phyloP scores from a whole-genome alignment of 2,329 filamentous ascomycete species.

The Geosmithia putterillii region DNA sequence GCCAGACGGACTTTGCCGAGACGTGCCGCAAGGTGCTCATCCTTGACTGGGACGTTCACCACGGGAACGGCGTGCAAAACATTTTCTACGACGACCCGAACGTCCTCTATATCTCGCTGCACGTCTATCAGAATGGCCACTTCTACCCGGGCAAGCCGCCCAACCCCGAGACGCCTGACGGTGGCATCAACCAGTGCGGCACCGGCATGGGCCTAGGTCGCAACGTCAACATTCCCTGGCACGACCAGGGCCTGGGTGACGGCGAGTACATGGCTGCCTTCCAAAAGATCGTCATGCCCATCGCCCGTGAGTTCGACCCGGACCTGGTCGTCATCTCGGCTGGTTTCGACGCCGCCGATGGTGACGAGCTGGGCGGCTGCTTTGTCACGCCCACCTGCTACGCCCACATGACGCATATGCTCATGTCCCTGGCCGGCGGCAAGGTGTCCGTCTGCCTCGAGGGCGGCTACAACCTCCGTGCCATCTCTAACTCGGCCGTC shows the following conservation, averaged over 20 bases:
- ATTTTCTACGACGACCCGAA: conserved; percentile 94
- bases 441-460: conserved; percentile 89
- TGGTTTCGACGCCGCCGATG: conserved; percentile 89
- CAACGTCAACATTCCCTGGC: conserved; percentile 58
- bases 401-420: conserved; percentile 98
- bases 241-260: conserved; percentile 75
- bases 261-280: conserved; percentile 96
- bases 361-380: conserved; percentile 85
- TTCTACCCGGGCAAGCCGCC: conserved; percentile 72
- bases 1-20: conserved; percentile 69
- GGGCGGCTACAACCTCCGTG: conserved; percentile 87
- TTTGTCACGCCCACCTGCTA: conserved; percentile 87
- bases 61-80: conserved; percentile 89
- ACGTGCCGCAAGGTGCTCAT: conserved; percentile 81
- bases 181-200: conserved; percentile 48
- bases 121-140: conserved; percentile 70
- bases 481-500: conserved; percentile 85
- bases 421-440: conserved; percentile 85
- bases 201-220: conserved; percentile 41
- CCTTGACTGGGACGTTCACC: conserved; percentile 77
- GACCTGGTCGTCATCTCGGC: conserved; percentile 93
- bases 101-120: conserved; percentile 87
- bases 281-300: conserved; percentile 91
- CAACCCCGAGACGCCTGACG: conserved; percentile 44
- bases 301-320: conserved; percentile 84